Conservation (phyloP, 805 yeast genomes). For the Candida ortonii region DNA sequence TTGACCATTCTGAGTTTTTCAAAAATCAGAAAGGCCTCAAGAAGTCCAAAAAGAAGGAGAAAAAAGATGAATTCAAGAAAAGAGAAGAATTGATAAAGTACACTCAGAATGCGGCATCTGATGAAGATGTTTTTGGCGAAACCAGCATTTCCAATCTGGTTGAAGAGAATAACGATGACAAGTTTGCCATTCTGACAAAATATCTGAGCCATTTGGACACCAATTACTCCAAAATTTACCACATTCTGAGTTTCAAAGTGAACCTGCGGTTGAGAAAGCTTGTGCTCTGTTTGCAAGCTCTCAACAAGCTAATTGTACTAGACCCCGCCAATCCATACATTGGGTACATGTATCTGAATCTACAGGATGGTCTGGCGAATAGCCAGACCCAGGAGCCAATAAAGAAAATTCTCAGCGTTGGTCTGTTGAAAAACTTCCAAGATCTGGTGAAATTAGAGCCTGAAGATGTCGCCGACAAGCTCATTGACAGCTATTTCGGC, state of each 20-base stretch:
- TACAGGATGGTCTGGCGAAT: constrained; percentile 11
- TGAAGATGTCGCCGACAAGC: constrained; percentile 10
- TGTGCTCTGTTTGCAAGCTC: constrained; percentile 43
- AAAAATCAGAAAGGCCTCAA: constrained; percentile 19
- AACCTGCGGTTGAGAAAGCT: constrained; percentile 39
- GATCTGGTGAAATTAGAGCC: constrained; percentile 11
- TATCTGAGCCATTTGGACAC: constrained; percentile 37
- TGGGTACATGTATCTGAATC: constrained; percentile 19
- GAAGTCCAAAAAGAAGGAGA: constrained; percentile 46
- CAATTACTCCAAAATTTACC: constrained; percentile 31
- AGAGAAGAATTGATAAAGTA: constrained; percentile 50
- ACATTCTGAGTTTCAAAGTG: constrained; percentile 34
- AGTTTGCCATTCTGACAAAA: constrained; percentile 41
- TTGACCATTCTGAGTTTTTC: constrained; percentile 28
- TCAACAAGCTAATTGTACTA: constrained; percentile 31
- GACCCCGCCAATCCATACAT: constrained; percentile 20
- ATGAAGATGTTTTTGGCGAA: constrained; percentile 61
- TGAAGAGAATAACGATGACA: constrained; percentile 28
- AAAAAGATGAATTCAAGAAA: constrained; percentile 55
- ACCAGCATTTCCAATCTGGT: constrained; percentile 30
- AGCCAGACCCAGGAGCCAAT: constrained; percentile 21
- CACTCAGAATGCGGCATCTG: constrained; percentile 37
- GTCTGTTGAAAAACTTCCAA: constrained; percentile 22
- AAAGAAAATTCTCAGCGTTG: constrained; percentile 25
- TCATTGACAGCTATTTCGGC: constrained; percentile 18